Percentiles rank a stretch among this genome's conserved stretches.
Evolutionary conservation across 805 yeast genomes (phyloP).

Genomic region (Suhomyces canberraensis): DNA sequence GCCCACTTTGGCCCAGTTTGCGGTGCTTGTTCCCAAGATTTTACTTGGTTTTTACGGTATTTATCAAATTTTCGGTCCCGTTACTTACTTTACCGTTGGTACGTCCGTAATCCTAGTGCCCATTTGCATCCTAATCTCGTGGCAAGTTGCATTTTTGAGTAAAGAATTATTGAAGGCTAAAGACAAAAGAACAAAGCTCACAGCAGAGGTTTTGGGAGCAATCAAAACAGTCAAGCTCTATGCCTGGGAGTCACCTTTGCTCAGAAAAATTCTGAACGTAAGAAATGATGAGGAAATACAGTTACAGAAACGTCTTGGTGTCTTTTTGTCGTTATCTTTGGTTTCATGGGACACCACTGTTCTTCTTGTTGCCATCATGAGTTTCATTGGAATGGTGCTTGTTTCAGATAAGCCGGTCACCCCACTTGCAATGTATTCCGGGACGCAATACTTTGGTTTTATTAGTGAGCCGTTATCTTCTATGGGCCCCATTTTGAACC

Average conservation of each 20-base stretch:
- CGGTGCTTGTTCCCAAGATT: too few relatives aligned
- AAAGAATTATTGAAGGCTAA: constrained; percentile 34
- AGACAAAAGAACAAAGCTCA: constrained; percentile 36
- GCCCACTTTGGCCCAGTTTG: too few relatives aligned
- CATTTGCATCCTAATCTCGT: too few relatives aligned
- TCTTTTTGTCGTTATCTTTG: constrained; percentile 27
- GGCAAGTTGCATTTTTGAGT: too few relatives aligned
- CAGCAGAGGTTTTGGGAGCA: constrained; percentile 35
- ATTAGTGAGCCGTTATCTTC: constrained; percentile 32
- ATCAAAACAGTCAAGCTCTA: constrained; percentile 39
- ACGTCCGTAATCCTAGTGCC: too few relatives aligned
- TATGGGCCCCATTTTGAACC: constrained; percentile 30
- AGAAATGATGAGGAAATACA: constrained; percentile 36
- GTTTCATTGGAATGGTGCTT: constrained; percentile 26
- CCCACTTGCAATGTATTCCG: constrained; percentile 38
- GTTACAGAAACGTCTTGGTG: constrained; percentile 27
- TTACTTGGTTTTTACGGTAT: too few relatives aligned
- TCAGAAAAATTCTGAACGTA: constrained; percentile 26
- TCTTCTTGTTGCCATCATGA: constrained; percentile 31
- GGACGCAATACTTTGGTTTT: constrained; percentile 35
- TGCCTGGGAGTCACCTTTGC: constrained; percentile 42
- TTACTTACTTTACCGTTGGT: too few relatives aligned
- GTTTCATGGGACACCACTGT: constrained; percentile 39
- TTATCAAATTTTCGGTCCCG: too few relatives aligned
- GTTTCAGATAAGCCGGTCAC: constrained; percentile 24